Base-by-base conservation (phyloP, 331 rosid species). In the Prunus yedoensis region DNA sequence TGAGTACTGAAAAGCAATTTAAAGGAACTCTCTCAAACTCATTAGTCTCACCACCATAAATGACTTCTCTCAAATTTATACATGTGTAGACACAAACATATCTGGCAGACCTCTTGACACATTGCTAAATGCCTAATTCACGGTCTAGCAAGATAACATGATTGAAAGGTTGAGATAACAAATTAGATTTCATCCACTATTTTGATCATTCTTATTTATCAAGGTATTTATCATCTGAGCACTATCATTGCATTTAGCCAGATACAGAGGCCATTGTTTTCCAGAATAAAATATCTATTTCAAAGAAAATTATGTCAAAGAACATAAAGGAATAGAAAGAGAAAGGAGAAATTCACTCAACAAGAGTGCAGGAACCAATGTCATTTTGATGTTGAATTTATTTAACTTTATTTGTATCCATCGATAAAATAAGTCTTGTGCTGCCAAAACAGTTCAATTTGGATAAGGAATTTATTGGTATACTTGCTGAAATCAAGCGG, bases 301-400 rank as follows among this genome's bases (percentile, higher is more conserved):
- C 60, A n/a, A 49, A 28, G 12, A 68, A 68, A 46, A 14, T 8
- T 49, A 5, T 49, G 58, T 47, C 59, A 49, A 17, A 9, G 46
- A 68, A 9, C 57, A 45, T 41, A 47, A 68, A 50, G 30, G 61
- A 69, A 69, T 3, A 51, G 74, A 51, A 67, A 21, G 45, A 28
- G 12, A 32, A 46, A 69, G 14, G 28, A 1, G 2, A 11, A 53
- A 52, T n/a, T 45, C 61, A 53, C 3, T 70, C 45, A 23, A 57
- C 50, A 53, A 70, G 60, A 52, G 3, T 32, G n/a, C 2, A 20
- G 9, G 60, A 70, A 32, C 57, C 50, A 10, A 56, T 32, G 5
- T 21, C 68, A 63, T 32, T 32, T 70, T n/a, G 20, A 30, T 32
- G n/a, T 28, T 52, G 50, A 70, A 20, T 70, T 66, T 1, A 41